Evolutionary conservation across 768 basidiomycete genomes (phyloP).

Genomic region (Dioszegia crocea): DNA sequence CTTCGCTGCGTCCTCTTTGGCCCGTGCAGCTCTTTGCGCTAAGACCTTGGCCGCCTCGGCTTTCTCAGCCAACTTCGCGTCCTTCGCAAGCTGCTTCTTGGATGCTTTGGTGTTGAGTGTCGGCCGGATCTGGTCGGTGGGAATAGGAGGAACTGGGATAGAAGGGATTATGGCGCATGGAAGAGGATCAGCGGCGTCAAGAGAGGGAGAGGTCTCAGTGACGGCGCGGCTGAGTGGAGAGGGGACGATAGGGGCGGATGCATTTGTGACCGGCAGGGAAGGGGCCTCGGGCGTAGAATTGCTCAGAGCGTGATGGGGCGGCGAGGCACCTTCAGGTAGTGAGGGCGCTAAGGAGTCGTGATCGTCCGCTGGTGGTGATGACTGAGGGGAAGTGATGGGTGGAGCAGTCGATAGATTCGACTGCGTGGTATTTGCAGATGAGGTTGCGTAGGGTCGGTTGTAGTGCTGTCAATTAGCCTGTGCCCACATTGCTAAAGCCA

Average conservation of each 20-base stretch:
- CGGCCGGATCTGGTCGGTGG: background rate
- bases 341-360: background rate
- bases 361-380: constrained; percentile 29
- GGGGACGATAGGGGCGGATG: constrained; percentile 11
- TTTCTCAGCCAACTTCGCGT: constrained; percentile 41
- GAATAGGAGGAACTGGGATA: constrained; percentile 11
- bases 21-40: constrained; percentile 28
- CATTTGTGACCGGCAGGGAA: background rate
- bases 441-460: constrained; percentile 29
- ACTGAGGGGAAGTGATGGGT: constrained; percentile 27
- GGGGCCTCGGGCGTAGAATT: background rate
- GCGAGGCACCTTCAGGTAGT: constrained; percentile 23
- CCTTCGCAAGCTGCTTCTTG: constrained; percentile 41
- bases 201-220: background rate
- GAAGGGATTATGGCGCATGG: background rate
- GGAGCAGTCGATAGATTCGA: constrained; percentile 32
- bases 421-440: constrained; percentile 32
- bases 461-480: constrained; percentile 14
- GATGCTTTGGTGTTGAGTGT: constrained; percentile 18
- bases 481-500: no score
- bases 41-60: constrained; percentile 24
- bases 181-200: background rate
- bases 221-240: constrained; percentile 24
- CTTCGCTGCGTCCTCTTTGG: constrained; percentile 21
- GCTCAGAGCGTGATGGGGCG: constrained; percentile 2